phyloP scores from a whole-genome alignment of 1,284 basidiomycete species.

The Anthracocystis setariae region DNA sequence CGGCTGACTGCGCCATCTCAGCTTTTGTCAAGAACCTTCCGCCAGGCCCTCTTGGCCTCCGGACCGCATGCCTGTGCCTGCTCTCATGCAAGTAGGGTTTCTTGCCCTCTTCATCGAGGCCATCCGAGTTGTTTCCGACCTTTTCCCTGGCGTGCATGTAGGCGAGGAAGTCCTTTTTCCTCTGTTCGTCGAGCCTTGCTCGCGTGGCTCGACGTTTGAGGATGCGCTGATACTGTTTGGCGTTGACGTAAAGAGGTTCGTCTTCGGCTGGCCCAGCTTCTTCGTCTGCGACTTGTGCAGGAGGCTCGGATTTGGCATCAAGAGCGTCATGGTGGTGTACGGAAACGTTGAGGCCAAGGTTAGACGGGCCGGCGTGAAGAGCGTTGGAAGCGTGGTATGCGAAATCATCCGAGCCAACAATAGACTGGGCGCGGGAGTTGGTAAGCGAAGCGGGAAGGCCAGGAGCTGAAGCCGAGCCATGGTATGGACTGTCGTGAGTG shows the following conservation, averaged over 20 bases:
- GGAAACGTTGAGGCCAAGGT: conserved; percentile 35
- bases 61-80: conserved; percentile 96
- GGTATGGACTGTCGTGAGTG: conserved; percentile 25
- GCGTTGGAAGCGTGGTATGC: conserved; percentile 26
- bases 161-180: conserved; percentile 52
- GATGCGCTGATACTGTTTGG: conserved; percentile 66
- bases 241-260: conserved; percentile 66
- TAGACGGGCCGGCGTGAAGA: conserved; percentile 24
- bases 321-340: conserved; percentile 19
- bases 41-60: conserved; percentile 92
- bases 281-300: conserved; percentile 5
- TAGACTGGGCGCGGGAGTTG: conserved; percentile 34
- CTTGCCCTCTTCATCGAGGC: conserved; percentile 56
- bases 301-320: conserved; percentile 17
- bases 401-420: conserved; percentile 38
- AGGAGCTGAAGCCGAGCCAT: conserved; percentile 22
- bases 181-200: conserved; percentile 61
- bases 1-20: conserved; percentile 31
- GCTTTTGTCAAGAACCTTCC: conserved; percentile 80
- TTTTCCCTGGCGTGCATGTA: conserved; percentile 53
- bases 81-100: conserved; percentile 97
- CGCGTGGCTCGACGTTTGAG: conserved; percentile 60
- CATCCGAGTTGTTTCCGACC: conserved; percentile 37
- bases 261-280: conserved; percentile 48
- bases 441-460: conserved; percentile 22